Evolutionary conservation across 257 asterid species (phyloP).

Genomic region (Thymus mandschuricus): DNA sequence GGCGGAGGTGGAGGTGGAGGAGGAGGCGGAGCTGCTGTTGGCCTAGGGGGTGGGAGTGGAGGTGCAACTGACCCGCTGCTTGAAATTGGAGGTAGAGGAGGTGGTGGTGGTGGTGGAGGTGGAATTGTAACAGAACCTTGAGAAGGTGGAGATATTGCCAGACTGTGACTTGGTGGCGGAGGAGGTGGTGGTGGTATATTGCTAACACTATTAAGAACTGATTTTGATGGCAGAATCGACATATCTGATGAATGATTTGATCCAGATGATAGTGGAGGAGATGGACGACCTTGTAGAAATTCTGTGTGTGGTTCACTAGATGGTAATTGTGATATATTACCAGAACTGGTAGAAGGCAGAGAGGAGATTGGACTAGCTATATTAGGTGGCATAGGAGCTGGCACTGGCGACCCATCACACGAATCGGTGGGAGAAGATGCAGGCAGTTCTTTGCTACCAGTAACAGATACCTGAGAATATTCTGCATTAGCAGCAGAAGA

Average conservation of each 20-base stretch:
- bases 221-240: constrained; percentile 36
- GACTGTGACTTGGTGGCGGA: constrained; percentile 28
- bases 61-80: not conserved
- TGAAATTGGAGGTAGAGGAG: constrained; percentile 21
- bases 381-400: constrained; percentile 26
- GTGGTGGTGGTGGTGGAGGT: constrained; percentile 27
- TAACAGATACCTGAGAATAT: constrained; percentile 30
- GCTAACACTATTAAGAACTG: constrained; percentile 27
- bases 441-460: constrained; percentile 19
- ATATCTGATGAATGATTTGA: constrained; percentile 32
- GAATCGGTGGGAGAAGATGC: constrained; percentile 34
- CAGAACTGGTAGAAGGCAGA: constrained; percentile 31
- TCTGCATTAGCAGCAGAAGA: constrained; percentile 28
- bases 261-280: constrained; percentile 39
- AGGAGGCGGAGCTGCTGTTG: constrained; percentile 29
- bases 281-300: constrained; percentile 31
- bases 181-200: constrained; percentile 47
- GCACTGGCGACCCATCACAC: constrained; percentile 31
- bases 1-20: not conserved
- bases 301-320: constrained; percentile 35
- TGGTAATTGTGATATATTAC: constrained; percentile 35
- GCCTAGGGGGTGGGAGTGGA: constrained; percentile 8
- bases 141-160: constrained; percentile 37
- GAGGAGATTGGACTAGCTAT: constrained; percentile 29
- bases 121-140: constrained; percentile 5